These are phyloP conservation scores for Golubevia pallescens DNA, from an alignment of 1,284 basidiomycete genomes.

Conservation along the genomic window DNA sequence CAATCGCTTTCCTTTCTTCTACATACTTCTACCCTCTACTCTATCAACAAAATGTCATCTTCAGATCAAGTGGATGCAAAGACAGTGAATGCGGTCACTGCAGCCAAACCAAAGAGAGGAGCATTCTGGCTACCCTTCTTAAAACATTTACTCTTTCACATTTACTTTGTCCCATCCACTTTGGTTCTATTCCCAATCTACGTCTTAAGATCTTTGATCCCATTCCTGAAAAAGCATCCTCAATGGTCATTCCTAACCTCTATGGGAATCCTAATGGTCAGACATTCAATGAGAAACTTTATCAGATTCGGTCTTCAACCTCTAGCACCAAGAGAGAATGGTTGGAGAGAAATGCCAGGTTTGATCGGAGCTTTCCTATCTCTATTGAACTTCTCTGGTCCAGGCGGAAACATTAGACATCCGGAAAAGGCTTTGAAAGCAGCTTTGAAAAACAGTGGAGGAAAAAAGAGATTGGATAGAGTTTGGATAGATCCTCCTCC, in stretches of 20 bases:
- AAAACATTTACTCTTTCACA: slow-evolving; percentile 33
- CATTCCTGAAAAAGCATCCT: slow-evolving; percentile 25
- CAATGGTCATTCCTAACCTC: slow-evolving; percentile 35
- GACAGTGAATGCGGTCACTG: no score
- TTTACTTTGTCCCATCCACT: slow-evolving; percentile 41
- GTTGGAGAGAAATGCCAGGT: slow-evolving; percentile 40
- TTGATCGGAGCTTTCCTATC: slow-evolving; percentile 30
- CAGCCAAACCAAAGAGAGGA: no score
- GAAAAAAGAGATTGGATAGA: slow-evolving; percentile 32
- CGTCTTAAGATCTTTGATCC: slow-evolving; percentile 34
- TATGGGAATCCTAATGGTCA: slow-evolving; percentile 34
- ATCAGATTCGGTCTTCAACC: slow-evolving; percentile 47
- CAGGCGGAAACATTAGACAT: slow-evolving; percentile 41
- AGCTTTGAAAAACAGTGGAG: slow-evolving; percentile 22
- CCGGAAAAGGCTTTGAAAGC: slow-evolving; percentile 31
- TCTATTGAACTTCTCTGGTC: slow-evolving; percentile 40
- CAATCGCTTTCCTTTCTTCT: no score
- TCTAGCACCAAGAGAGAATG: slow-evolving; percentile 42
- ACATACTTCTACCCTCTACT: no score
- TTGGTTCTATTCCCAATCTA: slow-evolving; percentile 31
- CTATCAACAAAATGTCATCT: no score
- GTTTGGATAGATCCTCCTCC: slow-evolving; percentile 55
- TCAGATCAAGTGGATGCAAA: no score
- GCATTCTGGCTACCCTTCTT: no score
- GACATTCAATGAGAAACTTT: slow-evolving; percentile 37